Percentiles rank a stretch among this genome's conserved stretches.
Conservation (phyloP, 1,139 yeast genomes). For the Yamadazyma dendronema region DNA sequence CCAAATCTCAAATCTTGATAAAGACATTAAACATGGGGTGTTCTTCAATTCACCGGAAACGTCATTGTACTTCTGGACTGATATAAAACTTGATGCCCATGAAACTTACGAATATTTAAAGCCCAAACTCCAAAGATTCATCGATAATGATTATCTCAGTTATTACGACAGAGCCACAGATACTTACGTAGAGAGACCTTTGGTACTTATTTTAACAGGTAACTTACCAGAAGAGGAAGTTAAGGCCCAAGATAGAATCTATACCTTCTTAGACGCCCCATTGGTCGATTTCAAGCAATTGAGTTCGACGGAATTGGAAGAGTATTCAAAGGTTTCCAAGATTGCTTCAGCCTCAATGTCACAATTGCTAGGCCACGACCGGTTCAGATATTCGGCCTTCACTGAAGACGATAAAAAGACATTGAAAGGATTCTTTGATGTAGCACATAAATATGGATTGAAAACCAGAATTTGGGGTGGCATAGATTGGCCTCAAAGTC, state of each 20-base stretch:
- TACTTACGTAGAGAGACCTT: constrained; percentile 31
- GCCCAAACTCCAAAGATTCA: constrained; percentile 30
- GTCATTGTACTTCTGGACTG: constrained; percentile 42
- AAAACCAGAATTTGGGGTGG: constrained; percentile 48
- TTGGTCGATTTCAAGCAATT: constrained; percentile 23
- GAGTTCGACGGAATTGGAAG: constrained; percentile 17
- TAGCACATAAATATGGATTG: constrained; percentile 36
- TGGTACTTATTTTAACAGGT: constrained; percentile 42
- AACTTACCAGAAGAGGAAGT: constrained; percentile 33
- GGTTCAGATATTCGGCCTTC: constrained; percentile 19
- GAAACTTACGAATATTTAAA: constrained; percentile 30
- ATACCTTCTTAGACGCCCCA: constrained; percentile 41
- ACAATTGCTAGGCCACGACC: constrained; percentile 26
- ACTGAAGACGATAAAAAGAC: constrained; percentile 19
- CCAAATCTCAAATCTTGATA: constrained; percentile 7
- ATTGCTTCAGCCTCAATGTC: constrained; percentile 38
- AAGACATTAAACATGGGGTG: constrained; percentile 26
- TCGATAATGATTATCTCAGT: constrained; percentile 33
- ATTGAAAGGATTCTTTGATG: constrained; percentile 22
- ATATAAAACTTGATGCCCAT: constrained; percentile 38
- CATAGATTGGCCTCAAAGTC: constrained; percentile 35
- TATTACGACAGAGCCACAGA: constrained; percentile 28
- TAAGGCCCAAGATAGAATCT: constrained; percentile 25
- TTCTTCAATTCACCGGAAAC: constrained; percentile 41
- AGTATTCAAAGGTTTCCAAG: constrained; percentile 26